Percentiles rank a stretch among this genome's conserved stretches.
Conservation (phyloP, 1,284 basidiomycete species). For the Cystobasidium sp. region DNA sequence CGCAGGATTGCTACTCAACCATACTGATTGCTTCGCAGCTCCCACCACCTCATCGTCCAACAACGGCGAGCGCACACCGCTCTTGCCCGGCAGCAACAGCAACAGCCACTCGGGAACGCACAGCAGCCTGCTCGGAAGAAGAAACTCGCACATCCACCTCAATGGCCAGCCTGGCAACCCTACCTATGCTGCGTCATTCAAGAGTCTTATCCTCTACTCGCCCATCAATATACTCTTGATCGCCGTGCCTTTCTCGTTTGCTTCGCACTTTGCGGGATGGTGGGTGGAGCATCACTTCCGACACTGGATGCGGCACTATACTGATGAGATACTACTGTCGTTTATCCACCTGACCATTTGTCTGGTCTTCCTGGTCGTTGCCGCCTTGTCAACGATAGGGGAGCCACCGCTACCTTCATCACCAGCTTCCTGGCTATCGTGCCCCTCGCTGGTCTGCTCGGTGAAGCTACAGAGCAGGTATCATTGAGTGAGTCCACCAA, state of each 20-base stretch:
- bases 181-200: slow-evolving; percentile 62
- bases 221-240: slow-evolving; percentile 79
- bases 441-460: slow-evolving; percentile 74
- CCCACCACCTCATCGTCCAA: slow-evolving; percentile 6
- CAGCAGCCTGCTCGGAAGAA: slow-evolving; percentile 4
- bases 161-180: slow-evolving; percentile 42
- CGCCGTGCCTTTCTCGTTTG: slow-evolving; percentile 71
- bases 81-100: not conserved
- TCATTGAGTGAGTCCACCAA: slow-evolving; percentile 59
- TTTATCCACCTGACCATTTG: too few relatives aligned
- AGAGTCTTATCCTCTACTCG: slow-evolving; percentile 70
- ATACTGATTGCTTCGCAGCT: not conserved
- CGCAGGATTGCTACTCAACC: not conserved
- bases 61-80: slow-evolving; percentile 19
- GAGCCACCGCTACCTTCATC: slow-evolving; percentile 77
- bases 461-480: slow-evolving; percentile 85
- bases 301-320: too few relatives aligned
- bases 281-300: slow-evolving; percentile 15
- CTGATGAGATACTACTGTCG: too few relatives aligned
- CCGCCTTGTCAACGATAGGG: slow-evolving; percentile 61
- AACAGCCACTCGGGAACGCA: not conserved
- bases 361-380: slow-evolving; percentile 46
- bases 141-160: slow-evolving; percentile 15
- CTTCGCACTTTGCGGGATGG: slow-evolving; percentile 62
- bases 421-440: slow-evolving; percentile 86